Evolutionary conservation across 768 basidiomycete genomes (phyloP), one percentile per base, ranked within the genome.

Genomic region (Scleroderma bovista): DNA sequence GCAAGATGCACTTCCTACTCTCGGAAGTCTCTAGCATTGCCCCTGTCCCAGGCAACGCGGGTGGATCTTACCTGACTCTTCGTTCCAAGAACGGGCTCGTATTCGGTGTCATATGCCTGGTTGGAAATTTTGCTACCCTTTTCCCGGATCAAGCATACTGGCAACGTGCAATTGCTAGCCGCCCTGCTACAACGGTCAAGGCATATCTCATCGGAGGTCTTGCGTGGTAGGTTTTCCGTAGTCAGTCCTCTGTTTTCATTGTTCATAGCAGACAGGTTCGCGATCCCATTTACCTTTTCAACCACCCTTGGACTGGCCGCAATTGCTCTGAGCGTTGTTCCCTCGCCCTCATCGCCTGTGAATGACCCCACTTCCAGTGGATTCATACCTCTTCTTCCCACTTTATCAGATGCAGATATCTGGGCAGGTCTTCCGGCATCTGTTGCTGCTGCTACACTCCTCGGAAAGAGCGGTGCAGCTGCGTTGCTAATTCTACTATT

Each of bases 141-240:
- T 79, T 80, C 59, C 75, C 78, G 57, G 78, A 80, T 52, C 84
- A 88, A 59, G 85, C 88, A 1, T 97, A 95, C 67, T 95, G 89
- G 84, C 90, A 93, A 61, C 78, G 91, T 12, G 93, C 93, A 1
- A 92, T 96, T 60, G 93, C 94, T 2, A 86, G 84, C 51, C 72
- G 83, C 15, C 92, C 91, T 0, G 83, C 80, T 1, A 83, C 78
- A n/a, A 87, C 86, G 11, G 92, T 94, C 51, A 93, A 93, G 66
- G 93, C 88, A 0, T 97, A 92, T 69, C 72, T 94, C 3, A 75
- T 93, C 8, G 94, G 93, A 39, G 93, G 93, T 3, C 63, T 93
- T 8, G 86, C 90, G 2, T 96, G 94, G 93, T 81, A 51, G 34
- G 71, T 64, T 41, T n/a, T 23, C 26, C 44, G 6, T 29, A 12